Base-by-base conservation (phyloP, 1,139 yeast genomes). In the Hemisphaericaspora xylofermentans region DNA sequence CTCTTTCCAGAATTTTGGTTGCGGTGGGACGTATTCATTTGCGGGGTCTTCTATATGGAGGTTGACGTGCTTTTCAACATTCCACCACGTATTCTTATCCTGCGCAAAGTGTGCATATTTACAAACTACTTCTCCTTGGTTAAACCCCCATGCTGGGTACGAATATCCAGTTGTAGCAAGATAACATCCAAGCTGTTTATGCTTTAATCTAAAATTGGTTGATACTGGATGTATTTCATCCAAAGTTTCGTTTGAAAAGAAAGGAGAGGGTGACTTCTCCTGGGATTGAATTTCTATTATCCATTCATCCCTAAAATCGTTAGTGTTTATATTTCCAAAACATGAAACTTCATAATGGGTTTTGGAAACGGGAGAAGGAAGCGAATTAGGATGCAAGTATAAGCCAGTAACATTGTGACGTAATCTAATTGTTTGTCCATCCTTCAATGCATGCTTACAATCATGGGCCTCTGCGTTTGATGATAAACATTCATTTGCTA, bases 21-120 rank as follows among this genome's bases (percentile, higher is more conserved):
- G 75, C 9, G 94, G 94, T 8, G 88, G 80, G 12, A 66, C 63
- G 50, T 76, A 80, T n/a, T 57, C 56, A 1, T 50, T 48, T 4
- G 58, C 57, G 10, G 78, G 80, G 7, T 52, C 50, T 4, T 63
- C 62, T 13, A 81, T 50, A 27, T 60, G 52, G 3, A 64, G 64
- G 56, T 83, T 81, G 37, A 63, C 66, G 53, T 84, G 88, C 43
- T 79, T 80, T 60, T 85, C 94, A 28, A 85, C 60, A 60, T 85
- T 85, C 94, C 94, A 85, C 86, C 88, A 82, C 1, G 89, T 81
- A 29, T 82, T 74, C 53, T 83, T 81, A 53, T 84, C 91, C 42
- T 69, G 66, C 3, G 61, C 52, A 31, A 72, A 65, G 58, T 71
- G 64, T 1, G 81, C 61, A 17, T 67, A 59, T 50, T 81, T 81